Base-by-base conservation (phyloP, 2,329 filamentous ascomycete genomes). In the Aspergillus brunneoviolaceus region DNA sequence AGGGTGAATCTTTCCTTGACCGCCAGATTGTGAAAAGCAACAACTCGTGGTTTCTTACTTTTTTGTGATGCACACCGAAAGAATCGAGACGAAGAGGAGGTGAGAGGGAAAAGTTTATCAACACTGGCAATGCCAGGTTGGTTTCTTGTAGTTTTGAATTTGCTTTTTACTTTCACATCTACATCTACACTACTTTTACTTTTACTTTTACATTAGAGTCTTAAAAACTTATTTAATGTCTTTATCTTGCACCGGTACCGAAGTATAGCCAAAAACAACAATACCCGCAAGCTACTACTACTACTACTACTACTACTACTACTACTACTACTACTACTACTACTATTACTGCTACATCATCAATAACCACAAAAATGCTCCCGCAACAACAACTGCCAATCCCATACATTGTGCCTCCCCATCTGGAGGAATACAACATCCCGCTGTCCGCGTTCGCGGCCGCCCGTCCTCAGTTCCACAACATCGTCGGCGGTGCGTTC, bases 391-490 rank as follows among this genome's bases (percentile, higher is more conserved):
- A n/a, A 16, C 39, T 12, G 16, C 39, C 39, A 45, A 45, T 16
- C 6, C 16, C 16, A 16, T 62, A 56, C 47, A 57, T 54, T 5
- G 49, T 62, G 39, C 51, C 73, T 3, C 61, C 70, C 14, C 73
- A 75, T 52, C 69, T 76, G 21, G 48, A 67, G 10, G 65, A 71
- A 50, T 74, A 69, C 60, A 65, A 69, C 25, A 33, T 69, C 27
- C 70, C 72, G n/a, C 60, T 72, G 16, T 47, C 63, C 10, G 55
- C 65, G 2, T 74, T 75, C 39, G 52, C 54, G 19, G 65, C 69
- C 10, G 59, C 67, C 3, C 67, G 69, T 14, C 69, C 70, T 5
- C 64, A 75, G 57, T 67, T 70, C 54, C 67, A 67, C 21, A 60
- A 67, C 51, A 73, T 72, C 45, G 65, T 66, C 16, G 66, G 72